Base-by-base conservation (phyloP, 2,329 filamentous ascomycete species). In the Colletotrichum paranaense region DNA sequence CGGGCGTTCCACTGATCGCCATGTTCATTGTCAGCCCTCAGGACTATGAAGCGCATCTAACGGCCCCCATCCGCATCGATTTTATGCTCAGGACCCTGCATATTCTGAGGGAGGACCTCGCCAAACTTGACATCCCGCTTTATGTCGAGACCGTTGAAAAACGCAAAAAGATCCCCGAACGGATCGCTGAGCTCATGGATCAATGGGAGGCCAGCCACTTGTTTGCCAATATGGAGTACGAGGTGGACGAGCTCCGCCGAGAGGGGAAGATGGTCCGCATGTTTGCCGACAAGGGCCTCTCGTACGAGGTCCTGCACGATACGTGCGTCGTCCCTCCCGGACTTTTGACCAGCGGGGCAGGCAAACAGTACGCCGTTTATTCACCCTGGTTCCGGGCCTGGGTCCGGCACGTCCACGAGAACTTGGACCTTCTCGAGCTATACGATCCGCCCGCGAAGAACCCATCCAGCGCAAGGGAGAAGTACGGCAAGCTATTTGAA, bases 161-260 rank as follows among this genome's bases (percentile, higher is more conserved):
- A 77, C 86, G 95, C 42, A 92, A 87, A 75, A 82, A 86, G 1
- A 86, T 97, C 0, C 89, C 92, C 0, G 81, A 80, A 1, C 86
- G 91, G 4, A 85, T 98, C 11, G 77, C 93, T 2, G 88, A 92
- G 64, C 84, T 95, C 53, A 89, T 93, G 80, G 84, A 90, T 35
- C 84, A 90, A 74, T 98, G 94, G 95, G 90, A 89, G 0, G 92
- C 90, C 1, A 92, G 87, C 62, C 93, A 97, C 78, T 76, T 98
- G 2, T 97, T 91, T 78, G 91, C 93, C 60, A 98, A 97, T 79
- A 90, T 95, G 70, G 95, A 98, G 80, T 98, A 97, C 78, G 95
- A 98, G 81, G 94, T 97, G 0, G 95, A 98, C 79, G 95, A 98
- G 83, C 83, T 98, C 71, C 87, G 95, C 56, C 88, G 95, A 6